Evolutionary conservation across 2,329 filamentous ascomycete genomes (phyloP).

Genomic region (Arachnomyces sp.): DNA sequence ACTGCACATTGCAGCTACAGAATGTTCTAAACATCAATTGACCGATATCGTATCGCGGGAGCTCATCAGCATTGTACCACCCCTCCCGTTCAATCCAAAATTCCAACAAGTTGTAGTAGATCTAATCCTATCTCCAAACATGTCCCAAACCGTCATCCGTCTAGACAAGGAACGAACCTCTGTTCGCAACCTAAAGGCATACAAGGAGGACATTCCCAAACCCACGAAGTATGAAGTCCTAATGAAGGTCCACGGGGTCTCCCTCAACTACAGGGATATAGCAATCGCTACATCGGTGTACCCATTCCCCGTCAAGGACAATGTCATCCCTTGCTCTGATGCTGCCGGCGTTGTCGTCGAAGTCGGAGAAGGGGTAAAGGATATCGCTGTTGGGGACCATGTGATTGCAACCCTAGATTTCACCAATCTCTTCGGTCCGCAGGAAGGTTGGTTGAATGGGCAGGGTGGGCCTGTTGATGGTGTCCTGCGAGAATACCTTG

Average conservation of each 20-base stretch:
- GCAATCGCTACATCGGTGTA: constrained; percentile 19
- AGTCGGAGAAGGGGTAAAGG: constrained; percentile 19
- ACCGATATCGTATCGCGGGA: too few species aligned
- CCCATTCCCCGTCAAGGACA: constrained; percentile 23
- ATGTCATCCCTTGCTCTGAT: constrained; percentile 31
- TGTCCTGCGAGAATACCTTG: constrained; percentile 29
- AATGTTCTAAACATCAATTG: too few species aligned
- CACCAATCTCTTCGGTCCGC: constrained; percentile 19
- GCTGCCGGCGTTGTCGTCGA: constrained; percentile 27
- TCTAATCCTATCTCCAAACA: too few species aligned
- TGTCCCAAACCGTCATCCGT: too few species aligned
- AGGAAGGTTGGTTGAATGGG: constrained; percentile 14
- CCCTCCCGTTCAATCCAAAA: too few species aligned
- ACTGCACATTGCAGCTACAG: too few species aligned
- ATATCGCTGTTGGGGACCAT: constrained; percentile 23
- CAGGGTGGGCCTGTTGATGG: constrained; percentile 27
- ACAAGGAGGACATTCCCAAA: too few species aligned
- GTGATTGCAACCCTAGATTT: constrained; percentile 22
- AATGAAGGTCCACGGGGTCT: constrained; percentile 8
- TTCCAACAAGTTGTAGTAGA: too few species aligned
- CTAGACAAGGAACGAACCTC: too few species aligned
- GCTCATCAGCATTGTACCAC: too few species aligned
- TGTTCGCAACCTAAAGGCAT: too few species aligned
- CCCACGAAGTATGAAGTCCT: constrained; percentile 11
- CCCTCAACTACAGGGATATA: constrained; percentile 11